These are phyloP conservation scores for Friedmanniomyces endolithicus DNA, from an alignment of 495 filamentous ascomycete species.

Conservation along the genomic window DNA sequence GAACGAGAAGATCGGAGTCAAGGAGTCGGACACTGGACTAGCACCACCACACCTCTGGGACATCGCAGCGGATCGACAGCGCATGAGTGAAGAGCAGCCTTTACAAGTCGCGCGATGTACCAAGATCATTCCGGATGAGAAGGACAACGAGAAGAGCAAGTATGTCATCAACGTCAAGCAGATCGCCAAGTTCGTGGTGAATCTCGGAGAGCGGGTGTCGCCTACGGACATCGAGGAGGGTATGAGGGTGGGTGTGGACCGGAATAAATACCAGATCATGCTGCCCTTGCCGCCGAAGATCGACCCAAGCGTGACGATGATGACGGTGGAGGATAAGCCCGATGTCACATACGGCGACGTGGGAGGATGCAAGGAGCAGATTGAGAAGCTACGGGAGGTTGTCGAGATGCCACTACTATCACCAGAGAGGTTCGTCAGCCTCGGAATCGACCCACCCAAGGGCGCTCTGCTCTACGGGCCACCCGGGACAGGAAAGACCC, in stretches of 20 bases:
- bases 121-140: conserved; percentile 96
- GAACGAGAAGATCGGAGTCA: conserved; percentile 83
- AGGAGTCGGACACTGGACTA: conserved; percentile 97
- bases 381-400: conserved; percentile 96
- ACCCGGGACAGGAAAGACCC: conserved; percentile 93
- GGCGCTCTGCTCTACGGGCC: conserved; percentile 94
- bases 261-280: conserved; percentile 98
- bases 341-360: conserved; percentile 99
- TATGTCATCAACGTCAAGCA: conserved; percentile 99
- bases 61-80: conserved; percentile 90
- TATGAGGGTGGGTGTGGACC: conserved; percentile 94
- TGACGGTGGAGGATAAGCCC: conserved; percentile 99
- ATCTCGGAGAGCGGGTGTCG: conserved; percentile 90
- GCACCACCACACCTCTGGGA: conserved; percentile 98
- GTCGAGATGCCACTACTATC: conserved; percentile 96
- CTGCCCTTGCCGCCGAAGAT: conserved; percentile 97
- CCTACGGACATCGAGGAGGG: conserved; percentile 99
- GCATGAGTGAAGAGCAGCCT: conserved; percentile 96
- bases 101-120: conserved; percentile 96
- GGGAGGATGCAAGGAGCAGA: conserved; percentile 97
- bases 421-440: conserved; percentile 89
- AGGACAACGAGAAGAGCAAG: conserved; percentile 96
- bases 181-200: conserved; percentile 98
- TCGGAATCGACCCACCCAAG: conserved; percentile 97
- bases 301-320: conserved; percentile 98